Percentiles rank a stretch among this genome's conserved stretches.
Conservation (phyloP, 352 stramenopile genomes). For the Thalassiosira exigua region DNA sequence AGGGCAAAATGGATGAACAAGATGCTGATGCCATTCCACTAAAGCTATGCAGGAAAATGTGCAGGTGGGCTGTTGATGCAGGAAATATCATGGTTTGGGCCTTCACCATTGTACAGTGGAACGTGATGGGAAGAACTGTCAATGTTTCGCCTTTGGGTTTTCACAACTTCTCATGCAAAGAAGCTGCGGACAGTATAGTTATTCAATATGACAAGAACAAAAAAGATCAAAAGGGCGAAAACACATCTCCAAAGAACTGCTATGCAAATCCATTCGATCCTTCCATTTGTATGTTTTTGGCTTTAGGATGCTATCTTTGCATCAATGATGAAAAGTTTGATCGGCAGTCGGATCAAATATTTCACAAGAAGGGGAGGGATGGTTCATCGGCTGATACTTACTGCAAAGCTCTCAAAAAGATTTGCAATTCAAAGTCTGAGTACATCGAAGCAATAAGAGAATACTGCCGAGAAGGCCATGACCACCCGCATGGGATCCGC, state of each 20-base stretch:
- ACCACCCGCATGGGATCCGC: conserved; percentile 49
- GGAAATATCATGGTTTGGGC: conserved; percentile 30
- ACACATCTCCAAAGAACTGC: conserved; percentile 36
- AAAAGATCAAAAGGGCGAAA: conserved; percentile 36
- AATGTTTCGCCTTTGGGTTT: conserved; percentile 30
- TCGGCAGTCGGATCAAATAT: conserved; percentile 17
- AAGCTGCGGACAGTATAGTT: conserved; percentile 10
- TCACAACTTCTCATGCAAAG: conserved; percentile 30
- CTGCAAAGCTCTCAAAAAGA: conserved; percentile 9
- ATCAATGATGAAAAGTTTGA: conserved; percentile 17
- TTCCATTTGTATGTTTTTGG: conserved; percentile 13
- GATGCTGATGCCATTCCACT: conserved; percentile 41
- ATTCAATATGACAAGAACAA: conserved; percentile 44
- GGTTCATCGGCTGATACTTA: conserved; percentile 28
- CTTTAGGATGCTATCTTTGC: conserved; percentile 32
- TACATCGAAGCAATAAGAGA: background rate
- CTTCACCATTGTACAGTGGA: conserved; percentile 40
- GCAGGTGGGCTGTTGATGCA: conserved; percentile 26
- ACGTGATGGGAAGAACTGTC: conserved; percentile 25
- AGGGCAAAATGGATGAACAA: conserved; percentile 29
- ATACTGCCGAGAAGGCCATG: conserved; percentile 10
- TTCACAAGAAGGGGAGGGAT: conserved; percentile 15
- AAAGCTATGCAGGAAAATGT: conserved; percentile 19
- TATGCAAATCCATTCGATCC: conserved; percentile 42
- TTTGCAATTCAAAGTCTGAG: conserved; percentile 26